Conservation (phyloP, 441 rosid genomes). For the Eutrema salsugineum region DNA sequence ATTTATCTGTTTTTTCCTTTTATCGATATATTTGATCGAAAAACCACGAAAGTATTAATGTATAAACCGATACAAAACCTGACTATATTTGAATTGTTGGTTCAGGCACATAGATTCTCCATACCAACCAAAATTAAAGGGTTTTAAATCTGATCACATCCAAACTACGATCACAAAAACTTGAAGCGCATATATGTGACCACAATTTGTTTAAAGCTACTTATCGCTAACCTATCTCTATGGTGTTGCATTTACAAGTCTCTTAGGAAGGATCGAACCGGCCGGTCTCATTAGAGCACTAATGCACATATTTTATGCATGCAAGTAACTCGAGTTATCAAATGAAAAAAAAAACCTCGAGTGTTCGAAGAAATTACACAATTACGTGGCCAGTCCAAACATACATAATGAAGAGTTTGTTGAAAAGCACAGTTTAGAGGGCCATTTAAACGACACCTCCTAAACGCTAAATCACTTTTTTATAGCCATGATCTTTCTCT, state of each 20-base stretch:
- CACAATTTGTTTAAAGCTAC: not conserved
- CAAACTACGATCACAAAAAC: not conserved
- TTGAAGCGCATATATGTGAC: not conserved
- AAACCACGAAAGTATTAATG: not conserved
- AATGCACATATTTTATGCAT: conserved; percentile 8
- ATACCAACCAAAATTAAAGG: not conserved
- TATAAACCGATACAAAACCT: not conserved
- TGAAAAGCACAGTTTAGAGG: not conserved
- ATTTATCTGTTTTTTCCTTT: not conserved
- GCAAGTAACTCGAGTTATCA: not conserved
- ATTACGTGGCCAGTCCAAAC: not conserved
- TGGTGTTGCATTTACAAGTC: conserved; percentile 2
- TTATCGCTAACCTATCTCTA: not conserved
- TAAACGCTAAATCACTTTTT: not conserved
- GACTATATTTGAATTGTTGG: not conserved
- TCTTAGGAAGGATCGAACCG: not conserved
- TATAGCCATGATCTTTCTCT: not conserved
- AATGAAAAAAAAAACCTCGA: too few relatives aligned
- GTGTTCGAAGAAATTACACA: not conserved
- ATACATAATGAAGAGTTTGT: not conserved
- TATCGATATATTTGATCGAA: not conserved
- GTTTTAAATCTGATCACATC: not conserved
- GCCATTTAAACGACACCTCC: not conserved
- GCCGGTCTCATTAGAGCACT: not conserved
- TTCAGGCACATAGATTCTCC: not conserved